Evolutionary conservation across 2,329 filamentous ascomycete species (phyloP).

Genomic region (Fusarium devonianum): DNA sequence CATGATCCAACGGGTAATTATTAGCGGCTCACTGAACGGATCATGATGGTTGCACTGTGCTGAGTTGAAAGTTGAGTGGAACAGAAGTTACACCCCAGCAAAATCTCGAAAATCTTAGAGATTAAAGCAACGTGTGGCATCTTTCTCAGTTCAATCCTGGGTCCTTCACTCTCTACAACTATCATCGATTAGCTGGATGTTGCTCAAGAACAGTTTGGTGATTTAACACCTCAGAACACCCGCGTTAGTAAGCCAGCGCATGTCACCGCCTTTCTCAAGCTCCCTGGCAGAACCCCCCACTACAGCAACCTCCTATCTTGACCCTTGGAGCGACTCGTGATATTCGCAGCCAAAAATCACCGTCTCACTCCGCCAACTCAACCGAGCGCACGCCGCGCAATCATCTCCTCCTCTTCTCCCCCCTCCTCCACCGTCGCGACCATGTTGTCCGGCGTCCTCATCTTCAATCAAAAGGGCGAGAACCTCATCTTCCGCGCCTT

Average conservation of each 20-base stretch:
- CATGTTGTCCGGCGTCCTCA: slow-evolving; percentile 96
- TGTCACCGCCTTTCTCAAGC: slow-evolving; percentile 35
- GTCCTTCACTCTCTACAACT: not conserved
- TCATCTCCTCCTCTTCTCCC: not conserved
- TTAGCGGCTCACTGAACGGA: no score
- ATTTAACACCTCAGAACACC: not conserved
- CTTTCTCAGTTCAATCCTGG: not conserved
- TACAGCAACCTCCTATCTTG: slow-evolving; percentile 36
- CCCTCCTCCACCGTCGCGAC: slow-evolving; percentile 46
- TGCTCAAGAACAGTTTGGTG: no score
- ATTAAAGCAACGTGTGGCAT: not conserved
- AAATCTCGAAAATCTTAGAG: no score
- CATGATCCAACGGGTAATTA: no score
- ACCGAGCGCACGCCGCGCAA: slow-evolving; percentile 6
- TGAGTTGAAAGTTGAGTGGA: not conserved
- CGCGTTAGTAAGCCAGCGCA: not conserved
- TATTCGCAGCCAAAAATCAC: slow-evolving; percentile 1
- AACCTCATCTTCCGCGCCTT: slow-evolving; percentile 99
- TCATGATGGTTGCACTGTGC: no score
- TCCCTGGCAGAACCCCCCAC: slow-evolving; percentile 38
- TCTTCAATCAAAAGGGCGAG: slow-evolving; percentile 99
- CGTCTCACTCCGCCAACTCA: no score
- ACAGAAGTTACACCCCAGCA: no score
- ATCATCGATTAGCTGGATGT: no score
- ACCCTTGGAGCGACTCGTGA: slow-evolving; percentile 4